Base-by-base conservation (phyloP, 352 stramenopile genomes). In the Phytophthora crassamura region DNA sequence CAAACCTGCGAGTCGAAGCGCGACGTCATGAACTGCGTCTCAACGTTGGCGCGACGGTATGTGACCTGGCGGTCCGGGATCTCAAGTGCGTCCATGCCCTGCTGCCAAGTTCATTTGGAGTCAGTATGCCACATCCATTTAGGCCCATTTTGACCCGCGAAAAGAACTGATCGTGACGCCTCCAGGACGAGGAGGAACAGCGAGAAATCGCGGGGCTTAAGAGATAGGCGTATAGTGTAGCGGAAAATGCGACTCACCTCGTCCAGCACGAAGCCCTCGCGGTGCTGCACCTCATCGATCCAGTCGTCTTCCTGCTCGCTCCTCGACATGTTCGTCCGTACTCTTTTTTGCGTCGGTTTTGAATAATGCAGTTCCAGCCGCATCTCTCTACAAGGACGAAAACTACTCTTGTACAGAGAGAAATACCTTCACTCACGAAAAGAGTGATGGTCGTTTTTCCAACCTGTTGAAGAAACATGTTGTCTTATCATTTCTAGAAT, bases 261-360 rank as follows among this genome's bases (percentile, higher is more conserved):
- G 32, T 85, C 77, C 48, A 86, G 40, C 35, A 86, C 78, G 61
- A 86, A 89, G 52, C 80, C 80, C 43, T 81, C 64, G 47, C 72
- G 70, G 77, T 75, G 52, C 43, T 70, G 40, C 38, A 66, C 53
- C 53, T 86, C 81, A 54, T 77, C 77, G 49, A 89, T 78, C 75
- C 75, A 88, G 62, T 89, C 80, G 66, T 92, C 78, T 65, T 90
- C 81, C 59, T 88, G 60, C 45, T 90, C 77, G 53, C 82, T 78
- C 33, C 73, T 66, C 61, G 72, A 83, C 80, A 89, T 90, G 34
- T 58, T 48, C 39, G 46, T 14, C 55, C 53, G 8, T 46, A 54
- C 28, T 62, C 30, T 64, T 57, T 59, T 64, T 57, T 59, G 22
- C 16, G 43, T 67, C 56, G 35, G 56, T 51, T 65, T 65, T 67